Evolutionary conservation across 2,329 filamentous ascomycete species (phyloP), one percentile per base, ranked within the genome.

Genomic region (Harringtonia aguacate): DNA sequence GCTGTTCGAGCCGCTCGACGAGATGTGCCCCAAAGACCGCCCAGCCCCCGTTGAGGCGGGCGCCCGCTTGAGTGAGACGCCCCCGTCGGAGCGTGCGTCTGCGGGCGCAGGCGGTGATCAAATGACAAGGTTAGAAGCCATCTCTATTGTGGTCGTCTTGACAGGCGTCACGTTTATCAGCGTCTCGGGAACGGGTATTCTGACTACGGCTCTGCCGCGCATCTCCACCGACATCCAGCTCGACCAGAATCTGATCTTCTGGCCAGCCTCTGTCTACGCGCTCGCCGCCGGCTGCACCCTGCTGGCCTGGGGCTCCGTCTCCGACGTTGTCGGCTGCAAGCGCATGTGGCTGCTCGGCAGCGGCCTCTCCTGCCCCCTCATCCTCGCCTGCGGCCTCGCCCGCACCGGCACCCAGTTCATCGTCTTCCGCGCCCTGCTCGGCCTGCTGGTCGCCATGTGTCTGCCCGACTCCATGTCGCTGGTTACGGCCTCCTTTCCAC

Each of bases 361-460:
- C 37, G 55, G 57, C 22, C 50, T 62, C 2, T 61, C 56, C 22
- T 53, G 56, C 1, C 48, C 51, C 1, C 62, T 63, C 36, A 65
- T 60, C 0, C 24, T 64, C 1, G 63, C 54, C 4, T 51, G 62
- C 12, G 62, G 61, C 0, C 46, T 66, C 0, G 53, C 61, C 0
- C 45, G 42, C n/a, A 61, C 59, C 0, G 62, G 59, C 1, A 49
- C 58, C 1, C 62, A 67, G 42, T 47, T 67, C 36, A 65, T 66
- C 9, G 44, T 60, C 14, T 63, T 65, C 36, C 54, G 64, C 4
- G 59, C 58, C 0, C 40, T 62, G 0, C 53, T 61, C 0, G 64
- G 64, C 6, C 46, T 60, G 12, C 53, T 59, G 8, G 62, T 65
- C 1, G 56, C 63, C 3, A 62, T 66, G 51, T 63, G 60, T 42